Evolutionary conservation across 768 basidiomycete species (phyloP), one percentile per base, ranked within the genome.

Genomic region (Cantharellus cinnabarinus): DNA sequence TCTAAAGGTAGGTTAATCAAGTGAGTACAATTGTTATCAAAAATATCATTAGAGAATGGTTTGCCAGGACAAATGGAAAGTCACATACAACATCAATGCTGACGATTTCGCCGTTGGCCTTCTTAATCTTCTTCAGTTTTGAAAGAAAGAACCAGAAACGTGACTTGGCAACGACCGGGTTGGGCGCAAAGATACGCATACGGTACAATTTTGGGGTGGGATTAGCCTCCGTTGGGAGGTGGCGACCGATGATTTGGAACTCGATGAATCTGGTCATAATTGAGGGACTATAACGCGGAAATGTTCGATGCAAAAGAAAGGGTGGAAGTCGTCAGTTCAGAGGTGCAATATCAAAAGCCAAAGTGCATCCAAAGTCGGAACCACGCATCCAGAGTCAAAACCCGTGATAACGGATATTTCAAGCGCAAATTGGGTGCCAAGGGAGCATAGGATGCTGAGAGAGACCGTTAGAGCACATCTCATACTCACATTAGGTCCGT

Each of bases 61-160:
- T 48, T 29, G 44, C 20, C 20, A 48, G 44, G 44, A 48, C 44
- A 29, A 0, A 48, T 48, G 10, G 29, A 48, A 10, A 48, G 44
- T 10, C 10, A 59, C 93, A 73, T 70, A 97, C 93, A 73, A 88
- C 80, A 74, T 95, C 93, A 76, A 98, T 85, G 71, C 87, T 89
- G 71, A 99, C 90, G 74, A 99, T 90, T 78, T 99, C 95, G 70
- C 94, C 94, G 72, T 79, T 89, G 74, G 93, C 94, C 76, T 94
- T 95, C 80, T 98, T 99, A 75, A 94, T 93, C 79, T 98, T 98
- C 74, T 95, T 90, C 66, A 98, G 73, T 74, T 97, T 86, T 72
- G 93, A 82, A 62, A 99, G 77, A 82, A 94, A 99, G 76, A 97
- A 97, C 94, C 95, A 98, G 85, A 95, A 99, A 61, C 94, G 83